Percentiles rank a stretch among this genome's conserved stretches.
These are phyloP conservation scores for Colletotrichum spaethianum DNA, from an alignment of 2,329 filamentous ascomycete species.

Conservation along the genomic window DNA sequence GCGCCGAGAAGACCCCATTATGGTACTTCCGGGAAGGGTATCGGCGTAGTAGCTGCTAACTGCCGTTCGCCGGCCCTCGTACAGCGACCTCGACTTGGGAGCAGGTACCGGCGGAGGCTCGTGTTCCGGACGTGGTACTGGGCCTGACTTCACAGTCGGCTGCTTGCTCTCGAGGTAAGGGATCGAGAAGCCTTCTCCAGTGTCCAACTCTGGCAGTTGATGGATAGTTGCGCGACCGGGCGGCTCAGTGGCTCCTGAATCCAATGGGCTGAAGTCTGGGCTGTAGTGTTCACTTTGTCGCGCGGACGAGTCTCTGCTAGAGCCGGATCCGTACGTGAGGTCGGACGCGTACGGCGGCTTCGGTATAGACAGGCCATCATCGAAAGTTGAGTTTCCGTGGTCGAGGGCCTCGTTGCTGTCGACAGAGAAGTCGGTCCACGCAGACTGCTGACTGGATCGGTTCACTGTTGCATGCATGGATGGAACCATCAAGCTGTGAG, in stretches of 20 bases:
- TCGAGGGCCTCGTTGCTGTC: slow-evolving; percentile 64
- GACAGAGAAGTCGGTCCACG: slow-evolving; percentile 74
- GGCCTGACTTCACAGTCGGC: slow-evolving; percentile 48
- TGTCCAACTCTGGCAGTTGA: slow-evolving; percentile 66
- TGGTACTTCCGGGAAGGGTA: slow-evolving; percentile 59
- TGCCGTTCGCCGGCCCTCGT: slow-evolving; percentile 48
- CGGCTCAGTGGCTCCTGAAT: slow-evolving; percentile 31
- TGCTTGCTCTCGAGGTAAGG: slow-evolving; percentile 53
- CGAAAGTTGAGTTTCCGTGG: slow-evolving; percentile 40
- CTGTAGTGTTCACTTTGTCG: slow-evolving; percentile 46
- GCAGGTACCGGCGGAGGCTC: slow-evolving; percentile 66
- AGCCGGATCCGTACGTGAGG: slow-evolving; percentile 17
- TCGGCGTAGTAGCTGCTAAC: slow-evolving; percentile 59
- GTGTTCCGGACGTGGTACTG: slow-evolving; percentile 62
- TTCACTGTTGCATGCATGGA: slow-evolving; percentile 59
- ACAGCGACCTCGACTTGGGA: slow-evolving; percentile 35
- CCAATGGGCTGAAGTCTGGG: slow-evolving; percentile 51
- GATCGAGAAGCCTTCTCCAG: slow-evolving; percentile 65
- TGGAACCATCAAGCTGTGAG: slow-evolving; percentile 64
- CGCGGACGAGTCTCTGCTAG: slow-evolving; percentile 40
- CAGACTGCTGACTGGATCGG: slow-evolving; percentile 68
- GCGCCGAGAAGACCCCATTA: slow-evolving; percentile 58
- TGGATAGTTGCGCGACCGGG: slow-evolving; percentile 48
- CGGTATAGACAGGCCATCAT: slow-evolving; percentile 33
- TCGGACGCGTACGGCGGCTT: slow-evolving; percentile 42